A percentile compares a stretch with the other conserved stretches of the same genome.
Evolutionary conservation across 306 rosid species (phyloP).

Genomic region (Vigna nakashimae): DNA sequence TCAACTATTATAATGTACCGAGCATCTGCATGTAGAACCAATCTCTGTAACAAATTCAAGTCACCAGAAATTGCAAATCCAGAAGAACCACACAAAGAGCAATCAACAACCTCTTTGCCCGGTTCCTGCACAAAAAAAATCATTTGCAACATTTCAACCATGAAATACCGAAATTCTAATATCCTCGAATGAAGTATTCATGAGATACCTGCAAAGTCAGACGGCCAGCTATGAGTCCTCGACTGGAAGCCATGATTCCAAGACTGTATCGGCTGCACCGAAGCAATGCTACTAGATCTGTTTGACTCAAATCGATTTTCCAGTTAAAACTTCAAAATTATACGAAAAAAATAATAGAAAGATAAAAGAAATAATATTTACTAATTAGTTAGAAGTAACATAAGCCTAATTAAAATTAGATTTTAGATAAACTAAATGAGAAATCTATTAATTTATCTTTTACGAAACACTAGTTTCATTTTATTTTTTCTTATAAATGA

Average conservation of each 20-base stretch:
- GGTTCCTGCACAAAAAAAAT: slow-evolving; percentile 63
- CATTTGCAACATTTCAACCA: slow-evolving; percentile 26
- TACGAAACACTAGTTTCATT: no score
- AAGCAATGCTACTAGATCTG: slow-evolving; percentile 91
- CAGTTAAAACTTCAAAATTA: no score
- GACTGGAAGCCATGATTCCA: slow-evolving; percentile 95
- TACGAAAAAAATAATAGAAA: no score
- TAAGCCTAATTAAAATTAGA: no score
- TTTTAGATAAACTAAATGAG: no score
- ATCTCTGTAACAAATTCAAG: slow-evolving; percentile 61
- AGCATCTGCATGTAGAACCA: slow-evolving; percentile 71
- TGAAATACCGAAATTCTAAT: not conserved
- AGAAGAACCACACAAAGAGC: slow-evolving; percentile 79
- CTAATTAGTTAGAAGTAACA: no score
- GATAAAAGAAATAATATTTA: no score
- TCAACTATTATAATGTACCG: slow-evolving; percentile 85
- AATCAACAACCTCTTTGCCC: slow-evolving; percentile 71
- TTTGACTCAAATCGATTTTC: not conserved
- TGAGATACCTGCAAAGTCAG: slow-evolving; percentile 63
- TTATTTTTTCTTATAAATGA: no score
- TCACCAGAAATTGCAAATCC: slow-evolving; percentile 84
- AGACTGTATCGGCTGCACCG: slow-evolving; percentile 91
- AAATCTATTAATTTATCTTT: no score
- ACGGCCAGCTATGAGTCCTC: slow-evolving; percentile 89
- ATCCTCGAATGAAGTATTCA: slow-evolving; percentile 25